phyloP scores from a whole-genome alignment of 2,329 filamentous ascomycete genomes.

The Beauveria bassiana region DNA sequence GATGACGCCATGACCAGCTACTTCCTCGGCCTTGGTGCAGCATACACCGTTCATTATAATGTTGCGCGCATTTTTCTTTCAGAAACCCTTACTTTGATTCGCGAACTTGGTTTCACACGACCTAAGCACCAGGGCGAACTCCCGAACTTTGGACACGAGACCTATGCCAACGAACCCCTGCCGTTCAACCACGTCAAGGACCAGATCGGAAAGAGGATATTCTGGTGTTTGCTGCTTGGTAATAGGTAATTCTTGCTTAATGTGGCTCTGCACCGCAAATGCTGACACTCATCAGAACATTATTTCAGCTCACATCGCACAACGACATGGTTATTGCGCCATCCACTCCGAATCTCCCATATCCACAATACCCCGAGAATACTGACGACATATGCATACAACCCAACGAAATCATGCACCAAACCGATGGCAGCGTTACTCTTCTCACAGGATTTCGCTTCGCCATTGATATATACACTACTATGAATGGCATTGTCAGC shows the following conservation, averaged over 20 bases:
- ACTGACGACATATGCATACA: constrained; percentile 80
- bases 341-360: constrained; percentile 64
- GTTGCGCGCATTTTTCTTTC: constrained; percentile 62
- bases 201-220: constrained; percentile 69
- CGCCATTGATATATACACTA: constrained; percentile 69
- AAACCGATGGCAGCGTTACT: constrained; percentile 60
- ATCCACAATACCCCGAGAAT: constrained; percentile 72
- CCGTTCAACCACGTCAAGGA: constrained; percentile 63
- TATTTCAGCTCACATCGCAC: constrained; percentile 66
- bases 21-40: constrained; percentile 59
- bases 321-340: constrained; percentile 69
- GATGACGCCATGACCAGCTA: constrained; percentile 65
- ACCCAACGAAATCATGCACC: constrained; percentile 59
- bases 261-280: neutral
- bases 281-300: constrained; percentile 42
- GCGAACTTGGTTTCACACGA: constrained; percentile 58
- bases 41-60: constrained; percentile 61
- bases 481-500: constrained; percentile 71
- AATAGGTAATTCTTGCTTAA: constrained; percentile 44
- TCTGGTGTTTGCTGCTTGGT: constrained; percentile 75
- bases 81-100: constrained; percentile 62
- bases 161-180: constrained; percentile 31
- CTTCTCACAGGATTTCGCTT: constrained; percentile 74
- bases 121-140: constrained; percentile 36
- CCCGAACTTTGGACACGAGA: constrained; percentile 33